These are phyloP conservation scores for Cercospora brassicicola DNA, from an alignment of 2,329 filamentous ascomycete species.

Conservation along the genomic window DNA sequence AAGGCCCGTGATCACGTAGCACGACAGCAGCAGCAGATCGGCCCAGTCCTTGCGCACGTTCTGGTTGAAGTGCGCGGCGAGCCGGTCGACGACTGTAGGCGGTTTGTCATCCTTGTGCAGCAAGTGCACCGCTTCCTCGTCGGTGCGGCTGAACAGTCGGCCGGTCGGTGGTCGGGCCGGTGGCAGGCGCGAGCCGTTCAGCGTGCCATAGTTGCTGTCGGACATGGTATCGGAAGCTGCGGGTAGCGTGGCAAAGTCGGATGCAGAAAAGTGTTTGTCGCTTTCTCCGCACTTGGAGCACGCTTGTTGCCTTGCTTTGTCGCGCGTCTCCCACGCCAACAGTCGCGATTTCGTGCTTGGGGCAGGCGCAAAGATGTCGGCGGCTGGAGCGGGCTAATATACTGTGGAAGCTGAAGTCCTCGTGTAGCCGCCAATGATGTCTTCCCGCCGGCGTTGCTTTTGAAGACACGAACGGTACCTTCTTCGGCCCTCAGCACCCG, in stretches of 20 bases:
- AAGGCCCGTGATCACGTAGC: constrained; percentile 75
- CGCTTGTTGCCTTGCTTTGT: not conserved
- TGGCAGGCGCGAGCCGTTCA: constrained; percentile 4
- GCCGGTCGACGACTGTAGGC: constrained; percentile 4
- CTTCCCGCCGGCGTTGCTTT: not conserved
- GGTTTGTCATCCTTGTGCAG: constrained; percentile 15
- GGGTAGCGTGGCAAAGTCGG: constrained; percentile 17
- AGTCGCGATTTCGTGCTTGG: not conserved
- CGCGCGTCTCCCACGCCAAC: not conserved
- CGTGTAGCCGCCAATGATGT: not conserved
- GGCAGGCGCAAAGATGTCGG: not conserved
- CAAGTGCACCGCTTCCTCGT: constrained; percentile 25
- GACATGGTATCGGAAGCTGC: constrained; percentile 17
- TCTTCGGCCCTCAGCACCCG: constrained; percentile 1
- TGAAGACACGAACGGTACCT: not conserved
- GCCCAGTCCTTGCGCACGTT: constrained; percentile 63
- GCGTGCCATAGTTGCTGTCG: constrained; percentile 23
- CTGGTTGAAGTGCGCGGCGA: constrained; percentile 39
- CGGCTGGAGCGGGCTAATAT: constrained; percentile 8
- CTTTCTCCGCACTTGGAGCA: not conserved
- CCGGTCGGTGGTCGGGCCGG: not conserved
- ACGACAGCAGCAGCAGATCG: constrained; percentile 68
- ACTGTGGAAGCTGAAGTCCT: not conserved
- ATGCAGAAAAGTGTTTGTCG: not conserved
- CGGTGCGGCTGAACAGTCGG: constrained; percentile 20